These are phyloP conservation scores for Aspergillus awamori DNA, from an alignment of 2,329 filamentous ascomycete genomes.

Conservation along the genomic window DNA sequence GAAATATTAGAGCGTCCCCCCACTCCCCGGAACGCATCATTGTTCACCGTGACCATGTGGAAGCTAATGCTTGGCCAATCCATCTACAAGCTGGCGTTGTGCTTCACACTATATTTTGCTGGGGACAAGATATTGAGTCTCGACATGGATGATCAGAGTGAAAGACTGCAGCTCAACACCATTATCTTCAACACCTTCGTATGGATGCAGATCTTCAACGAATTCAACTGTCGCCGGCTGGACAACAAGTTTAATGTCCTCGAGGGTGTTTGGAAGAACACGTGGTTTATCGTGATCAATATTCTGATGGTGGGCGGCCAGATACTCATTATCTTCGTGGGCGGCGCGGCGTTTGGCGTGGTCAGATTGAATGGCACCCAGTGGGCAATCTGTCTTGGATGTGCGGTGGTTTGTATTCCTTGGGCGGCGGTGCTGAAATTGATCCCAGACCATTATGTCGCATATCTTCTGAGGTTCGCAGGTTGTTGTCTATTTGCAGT, in stretches of 20 bases:
- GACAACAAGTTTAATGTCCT: constrained; percentile 95
- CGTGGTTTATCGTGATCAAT: constrained; percentile 83
- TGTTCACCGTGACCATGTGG: constrained; percentile 91
- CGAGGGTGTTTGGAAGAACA: constrained; percentile 77
- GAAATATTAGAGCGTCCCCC: constrained; percentile 77
- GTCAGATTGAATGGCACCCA: constrained; percentile 67
- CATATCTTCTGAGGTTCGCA: too few species aligned
- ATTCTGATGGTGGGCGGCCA: constrained; percentile 83
- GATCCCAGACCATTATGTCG: constrained; percentile 5
- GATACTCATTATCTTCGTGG: constrained; percentile 82
- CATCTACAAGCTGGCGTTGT: constrained; percentile 76
- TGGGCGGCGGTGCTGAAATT: constrained; percentile 10
- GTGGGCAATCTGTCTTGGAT: constrained; percentile 73
- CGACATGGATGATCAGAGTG: constrained; percentile 34
- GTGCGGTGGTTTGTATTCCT: constrained; percentile 3
- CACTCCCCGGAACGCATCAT: constrained; percentile 63
- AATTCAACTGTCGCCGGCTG: constrained; percentile 89
- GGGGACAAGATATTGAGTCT: constrained; percentile 56
- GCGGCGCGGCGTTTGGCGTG: constrained; percentile 76
- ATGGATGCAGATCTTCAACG: constrained; percentile 99
- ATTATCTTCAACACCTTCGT: constrained; percentile 98
- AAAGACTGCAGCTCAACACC: constrained; percentile 61
- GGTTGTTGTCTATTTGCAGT: too few species aligned
- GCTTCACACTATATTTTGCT: constrained; percentile 79
- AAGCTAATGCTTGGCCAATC: constrained; percentile 96